Conservation (phyloP, 331 rosid species). For the Saraca asoca region DNA sequence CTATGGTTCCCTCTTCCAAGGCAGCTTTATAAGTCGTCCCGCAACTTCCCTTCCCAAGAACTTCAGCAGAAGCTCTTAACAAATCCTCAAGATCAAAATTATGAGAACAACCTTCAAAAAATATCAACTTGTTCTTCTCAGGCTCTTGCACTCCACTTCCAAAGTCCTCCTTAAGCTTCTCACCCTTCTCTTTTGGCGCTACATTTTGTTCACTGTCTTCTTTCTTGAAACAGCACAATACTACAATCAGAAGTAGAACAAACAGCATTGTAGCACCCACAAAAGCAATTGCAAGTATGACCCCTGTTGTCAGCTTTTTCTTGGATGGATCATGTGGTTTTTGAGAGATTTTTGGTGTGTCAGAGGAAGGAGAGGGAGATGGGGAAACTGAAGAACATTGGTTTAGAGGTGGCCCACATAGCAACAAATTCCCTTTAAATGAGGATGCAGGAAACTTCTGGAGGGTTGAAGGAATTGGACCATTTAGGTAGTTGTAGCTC, state of each 20-base stretch:
- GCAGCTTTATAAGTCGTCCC: conserved; percentile 91
- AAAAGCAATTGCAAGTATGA: conserved; percentile 54
- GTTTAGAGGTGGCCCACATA: conserved; percentile 76
- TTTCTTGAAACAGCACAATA: conserved; percentile 64
- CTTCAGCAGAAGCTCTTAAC: conserved; percentile 92
- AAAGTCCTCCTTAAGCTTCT: conserved; percentile 66
- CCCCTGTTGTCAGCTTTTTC: conserved; percentile 49
- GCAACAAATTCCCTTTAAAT: conserved; percentile 61
- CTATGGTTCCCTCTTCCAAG: conserved; percentile 80
- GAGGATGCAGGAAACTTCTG: conserved; percentile 59
- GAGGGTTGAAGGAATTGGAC: conserved; percentile 67
- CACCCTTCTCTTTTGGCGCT: conserved; percentile 46
- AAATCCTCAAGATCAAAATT: conserved; percentile 93
- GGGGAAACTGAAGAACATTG: conserved; percentile 51
- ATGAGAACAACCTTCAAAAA: conserved; percentile 67
- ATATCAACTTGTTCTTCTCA: conserved; percentile 77
- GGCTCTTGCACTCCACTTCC: conserved; percentile 94
- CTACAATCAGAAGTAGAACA: conserved; percentile 43
- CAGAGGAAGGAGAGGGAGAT: conserved; percentile 40
- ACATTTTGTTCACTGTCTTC: conserved; percentile 42
- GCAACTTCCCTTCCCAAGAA: conserved; percentile 88
- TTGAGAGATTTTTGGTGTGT: conserved; percentile 25
- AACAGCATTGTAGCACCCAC: conserved; percentile 51
- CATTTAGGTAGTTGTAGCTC: conserved; percentile 74
- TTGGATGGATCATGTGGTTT: conserved; percentile 39